Evolutionary conservation across 208 protist genomes (phyloP), one percentile per base, ranked within the genome.

Genomic region (Acanthamoeba lugdunensis): DNA sequence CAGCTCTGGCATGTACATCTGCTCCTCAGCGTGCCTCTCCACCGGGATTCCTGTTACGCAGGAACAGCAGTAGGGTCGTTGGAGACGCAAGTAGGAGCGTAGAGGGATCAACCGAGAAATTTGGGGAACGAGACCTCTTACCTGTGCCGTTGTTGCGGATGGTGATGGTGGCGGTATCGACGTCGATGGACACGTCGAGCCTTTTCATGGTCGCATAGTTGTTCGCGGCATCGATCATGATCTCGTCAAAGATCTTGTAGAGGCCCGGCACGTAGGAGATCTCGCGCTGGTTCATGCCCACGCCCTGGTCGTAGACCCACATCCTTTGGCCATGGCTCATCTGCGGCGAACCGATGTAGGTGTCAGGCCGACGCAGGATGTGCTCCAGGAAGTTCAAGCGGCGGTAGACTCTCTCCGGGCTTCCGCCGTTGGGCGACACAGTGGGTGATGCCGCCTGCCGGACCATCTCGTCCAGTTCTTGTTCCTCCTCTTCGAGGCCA

Each of bases 191-290:
- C 8, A 99, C 98, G 23, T 97, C 90, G 18, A 98, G 94, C 11
- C 41, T 94, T 48, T 94, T 92, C 96, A 97, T 97, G 30, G n/a
- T 93, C 4, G 48, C n/a, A 94, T 99, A 99, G 96, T 99, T 99
- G 96, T 99, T 99, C 0, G 99, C 98, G 11, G 99, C 99, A 97
- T 99, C 99, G 7, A 99, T 99, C 5, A 99, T 96, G 95, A 99
- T 99, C 96, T 99, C 99, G 95, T 99, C 99, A 94, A 99, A 99
- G 56, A 99, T 99, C 97, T 99, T 99, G 95, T 99, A 99, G 13
- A 99, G 96, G n/a, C 98, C 99, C 0, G 99, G 99, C 2, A 99
- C 98, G 97, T 98, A 99, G 11, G 96, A 98, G 92, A 99, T 98
- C 92, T 98, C 97, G 73, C 98, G 97, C 75, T 97, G 90, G 88